Conservation (phyloP, 306 rosid species). For the Cicer judaicum region DNA sequence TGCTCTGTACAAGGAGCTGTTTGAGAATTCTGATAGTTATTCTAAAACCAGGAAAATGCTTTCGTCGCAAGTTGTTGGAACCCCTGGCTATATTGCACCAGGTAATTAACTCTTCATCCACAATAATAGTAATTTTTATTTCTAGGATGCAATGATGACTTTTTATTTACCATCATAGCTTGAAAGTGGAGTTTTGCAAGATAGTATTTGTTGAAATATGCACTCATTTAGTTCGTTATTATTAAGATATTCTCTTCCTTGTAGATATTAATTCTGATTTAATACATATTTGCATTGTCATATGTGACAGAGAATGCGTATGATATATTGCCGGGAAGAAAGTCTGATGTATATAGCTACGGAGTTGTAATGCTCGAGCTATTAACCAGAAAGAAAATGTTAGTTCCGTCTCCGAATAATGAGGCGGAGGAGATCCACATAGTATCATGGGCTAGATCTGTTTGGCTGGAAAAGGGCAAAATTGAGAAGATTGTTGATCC, state of each 20-base stretch:
- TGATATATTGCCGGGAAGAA: conserved; percentile 48
- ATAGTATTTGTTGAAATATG: background rate
- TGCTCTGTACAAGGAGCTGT: conserved; percentile 54
- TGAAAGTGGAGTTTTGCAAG: conserved; percentile 3
- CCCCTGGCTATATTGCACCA: conserved; percentile 82
- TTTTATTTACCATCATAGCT: background rate
- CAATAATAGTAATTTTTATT: background rate
- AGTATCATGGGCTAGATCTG: conserved; percentile 58
- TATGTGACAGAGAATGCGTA: conserved; percentile 65
- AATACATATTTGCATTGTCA: background rate
- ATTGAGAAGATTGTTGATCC: conserved; percentile 58
- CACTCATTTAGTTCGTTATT: too few relatives aligned
- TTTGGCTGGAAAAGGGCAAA: conserved; percentile 51
- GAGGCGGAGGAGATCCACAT: conserved; percentile 43
- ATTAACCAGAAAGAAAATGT: conserved; percentile 67
- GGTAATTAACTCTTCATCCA: conserved; percentile 51
- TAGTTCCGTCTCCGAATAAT: conserved; percentile 46
- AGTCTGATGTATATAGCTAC: conserved; percentile 70
- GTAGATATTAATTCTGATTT: too few relatives aligned
- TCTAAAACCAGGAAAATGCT: conserved; percentile 52
- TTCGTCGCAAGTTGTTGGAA: conserved; percentile 57
- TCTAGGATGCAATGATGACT: background rate
- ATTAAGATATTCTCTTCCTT: too few relatives aligned
- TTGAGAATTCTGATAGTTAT: background rate
- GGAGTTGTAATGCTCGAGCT: conserved; percentile 80